These are phyloP conservation scores for Penicillium sp. DNA, from an alignment of 2,329 filamentous ascomycete genomes.

Conservation along the genomic window DNA sequence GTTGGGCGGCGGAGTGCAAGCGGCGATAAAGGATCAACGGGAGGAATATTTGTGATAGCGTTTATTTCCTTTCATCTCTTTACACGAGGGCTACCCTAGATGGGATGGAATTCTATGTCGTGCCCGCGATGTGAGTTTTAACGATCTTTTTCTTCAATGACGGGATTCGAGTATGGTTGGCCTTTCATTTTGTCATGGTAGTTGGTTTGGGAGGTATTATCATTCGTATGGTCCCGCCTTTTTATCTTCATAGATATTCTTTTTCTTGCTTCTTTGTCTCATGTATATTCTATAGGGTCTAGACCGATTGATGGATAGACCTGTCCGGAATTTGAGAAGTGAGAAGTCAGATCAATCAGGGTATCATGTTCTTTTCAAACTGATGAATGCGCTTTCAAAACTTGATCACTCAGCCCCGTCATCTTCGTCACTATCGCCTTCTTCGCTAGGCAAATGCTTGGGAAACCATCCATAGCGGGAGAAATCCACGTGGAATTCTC, in stretches of 20 bases:
- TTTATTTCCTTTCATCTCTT: conserved; percentile 1
- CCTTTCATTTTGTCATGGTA: conserved; percentile 14
- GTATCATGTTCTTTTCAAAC: not conserved
- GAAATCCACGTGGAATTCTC: conserved; percentile 45
- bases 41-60: conserved; percentile 4
- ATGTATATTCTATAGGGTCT: not conserved
- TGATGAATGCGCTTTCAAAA: not conserved
- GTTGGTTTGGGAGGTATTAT: not conserved
- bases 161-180: conserved; percentile 26
- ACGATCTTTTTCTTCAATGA: conserved; percentile 27
- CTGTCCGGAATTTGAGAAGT: not conserved
- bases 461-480: conserved; percentile 51
- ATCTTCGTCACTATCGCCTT: conserved; percentile 12
- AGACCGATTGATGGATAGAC: not conserved
- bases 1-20: conserved; percentile 87
- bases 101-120: conserved; percentile 1
- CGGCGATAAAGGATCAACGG: conserved; percentile 55
- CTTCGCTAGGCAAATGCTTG: conserved; percentile 49
- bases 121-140: conserved; percentile 21
- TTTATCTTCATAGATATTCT: not conserved
- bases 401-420: not conserved
- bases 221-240: not conserved
- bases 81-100: conserved; percentile 11
- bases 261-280: not conserved
- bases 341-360: not conserved